These are phyloP conservation scores for Boletus pseudopeckii DNA, from an alignment of 768 basidiomycete genomes.

Conservation along the genomic window DNA sequence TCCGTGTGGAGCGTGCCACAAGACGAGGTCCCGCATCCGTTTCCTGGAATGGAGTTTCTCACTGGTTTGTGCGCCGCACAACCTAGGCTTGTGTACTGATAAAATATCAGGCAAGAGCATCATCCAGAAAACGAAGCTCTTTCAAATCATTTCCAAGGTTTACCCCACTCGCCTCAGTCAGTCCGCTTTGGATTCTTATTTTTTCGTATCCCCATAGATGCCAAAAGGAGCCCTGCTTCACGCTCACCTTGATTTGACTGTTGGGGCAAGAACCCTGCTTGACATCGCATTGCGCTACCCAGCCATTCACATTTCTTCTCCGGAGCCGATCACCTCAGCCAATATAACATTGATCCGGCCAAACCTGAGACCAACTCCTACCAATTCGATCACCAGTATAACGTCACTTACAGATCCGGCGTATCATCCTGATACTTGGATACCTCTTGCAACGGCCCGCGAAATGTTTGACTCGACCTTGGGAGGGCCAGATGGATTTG, in stretches of 20 bases:
- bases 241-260: slow-evolving; percentile 71
- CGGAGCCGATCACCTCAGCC: slow-evolving; percentile 35
- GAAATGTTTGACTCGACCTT: slow-evolving; percentile 46
- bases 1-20: slow-evolving; percentile 59
- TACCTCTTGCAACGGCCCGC: slow-evolving; percentile 53
- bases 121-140: slow-evolving; percentile 60
- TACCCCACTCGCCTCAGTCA: not conserved
- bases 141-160: slow-evolving; percentile 60
- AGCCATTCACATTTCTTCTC: slow-evolving; percentile 55
- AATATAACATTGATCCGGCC: slow-evolving; percentile 48
- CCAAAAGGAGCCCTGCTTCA: slow-evolving; percentile 79
- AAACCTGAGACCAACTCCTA: slow-evolving; percentile 49
- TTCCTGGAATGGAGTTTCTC: slow-evolving; percentile 77
- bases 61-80: slow-evolving; percentile 45
- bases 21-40: slow-evolving; percentile 54
- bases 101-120: slow-evolving; percentile 44
- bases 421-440: slow-evolving; percentile 51
- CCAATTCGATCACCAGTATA: slow-evolving; percentile 11
- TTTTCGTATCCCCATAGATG: slow-evolving; percentile 45
- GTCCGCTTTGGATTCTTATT: not conserved
- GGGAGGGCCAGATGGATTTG: slow-evolving; percentile 65
- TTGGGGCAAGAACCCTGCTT: slow-evolving; percentile 51
- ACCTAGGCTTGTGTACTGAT: not conserved
- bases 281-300: slow-evolving; percentile 53
- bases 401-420: slow-evolving; percentile 34